Percentiles rank a stretch among this genome's conserved stretches.
Conservation (phyloP, 1,139 yeast species). For the Diutina catenulata region DNA sequence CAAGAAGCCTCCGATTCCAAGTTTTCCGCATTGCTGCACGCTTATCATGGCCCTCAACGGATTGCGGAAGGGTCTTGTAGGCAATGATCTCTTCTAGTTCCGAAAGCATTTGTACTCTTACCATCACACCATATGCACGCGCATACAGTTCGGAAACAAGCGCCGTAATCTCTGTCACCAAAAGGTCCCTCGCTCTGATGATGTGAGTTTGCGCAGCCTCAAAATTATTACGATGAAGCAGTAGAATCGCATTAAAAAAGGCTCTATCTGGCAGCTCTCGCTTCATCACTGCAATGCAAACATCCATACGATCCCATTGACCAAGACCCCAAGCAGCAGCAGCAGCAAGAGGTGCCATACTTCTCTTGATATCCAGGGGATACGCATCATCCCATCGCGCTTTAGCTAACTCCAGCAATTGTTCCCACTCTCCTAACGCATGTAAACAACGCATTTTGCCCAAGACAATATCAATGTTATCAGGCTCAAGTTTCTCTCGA, state of each 20-base stretch:
- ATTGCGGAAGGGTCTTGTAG: conserved; percentile 65
- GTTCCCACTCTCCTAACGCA: conserved; percentile 98
- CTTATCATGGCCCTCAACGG: conserved; percentile 56
- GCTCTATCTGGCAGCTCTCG: conserved; percentile 89
- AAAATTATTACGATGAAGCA: conserved; percentile 78
- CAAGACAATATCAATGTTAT: conserved; percentile 71
- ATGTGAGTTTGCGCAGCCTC: conserved; percentile 74
- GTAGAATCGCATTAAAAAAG: conserved; percentile 82
- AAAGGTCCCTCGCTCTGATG: conserved; percentile 70
- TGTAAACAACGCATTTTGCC: conserved; percentile 97
- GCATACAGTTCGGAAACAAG: conserved; percentile 91
- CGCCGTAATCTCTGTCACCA: conserved; percentile 91
- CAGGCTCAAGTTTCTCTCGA: conserved; percentile 46
- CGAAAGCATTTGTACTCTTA: conserved; percentile 92
- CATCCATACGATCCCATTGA: conserved; percentile 94
- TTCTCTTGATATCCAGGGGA: conserved; percentile 61
- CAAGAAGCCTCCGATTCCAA: conserved; percentile 86
- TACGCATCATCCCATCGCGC: conserved; percentile 74
- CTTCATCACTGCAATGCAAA: conserved; percentile 82
- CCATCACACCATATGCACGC: conserved; percentile 94
- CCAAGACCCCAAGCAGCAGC: conserved; percentile 99
- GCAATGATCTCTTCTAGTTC: conserved; percentile 91
- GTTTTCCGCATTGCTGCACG: conserved; percentile 74
- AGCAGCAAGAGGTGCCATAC: conserved; percentile 96
- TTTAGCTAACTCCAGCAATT: conserved; percentile 72